These are phyloP conservation scores for Ananas comosus DNA, from an alignment of 176 grass and related monocot species.

Conservation along the genomic window DNA sequence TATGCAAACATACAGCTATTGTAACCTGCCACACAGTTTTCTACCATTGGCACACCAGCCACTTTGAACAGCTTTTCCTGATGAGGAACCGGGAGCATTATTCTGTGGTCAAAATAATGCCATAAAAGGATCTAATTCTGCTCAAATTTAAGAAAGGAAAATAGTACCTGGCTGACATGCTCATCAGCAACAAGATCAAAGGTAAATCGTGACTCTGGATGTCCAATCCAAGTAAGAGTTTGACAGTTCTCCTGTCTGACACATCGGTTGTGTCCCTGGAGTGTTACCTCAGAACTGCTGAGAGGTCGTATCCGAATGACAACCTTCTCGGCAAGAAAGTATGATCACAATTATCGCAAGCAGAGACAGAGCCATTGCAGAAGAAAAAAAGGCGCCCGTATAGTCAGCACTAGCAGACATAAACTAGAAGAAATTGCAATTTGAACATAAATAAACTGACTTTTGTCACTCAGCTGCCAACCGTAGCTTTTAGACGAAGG, in stretches of 20 bases:
- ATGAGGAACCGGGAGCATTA: constrained; percentile 11
- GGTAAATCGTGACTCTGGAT: constrained; percentile 91
- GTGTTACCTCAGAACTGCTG: constrained; percentile 62
- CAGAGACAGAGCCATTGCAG: not conserved
- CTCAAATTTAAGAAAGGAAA: not conserved
- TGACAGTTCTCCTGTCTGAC: constrained; percentile 73
- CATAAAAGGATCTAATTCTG: not conserved
- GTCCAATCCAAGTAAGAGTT: constrained; percentile 69
- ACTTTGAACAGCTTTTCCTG: constrained; percentile 90
- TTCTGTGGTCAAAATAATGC: not conserved
- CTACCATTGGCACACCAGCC: constrained; percentile 91
- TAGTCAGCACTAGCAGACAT: not conserved
- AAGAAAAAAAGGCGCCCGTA: not conserved
- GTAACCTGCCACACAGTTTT: constrained; percentile 86
- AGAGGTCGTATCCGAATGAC: constrained; percentile 79
- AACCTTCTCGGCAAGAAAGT: constrained; percentile 29
- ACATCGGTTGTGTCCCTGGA: constrained; percentile 62
- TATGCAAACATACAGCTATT: constrained; percentile 99
- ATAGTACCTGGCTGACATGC: constrained; percentile 69
- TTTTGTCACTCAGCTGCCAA: not conserved
- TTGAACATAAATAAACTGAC: not conserved
- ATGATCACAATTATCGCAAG: constrained; percentile 1
- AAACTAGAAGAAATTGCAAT: not conserved
- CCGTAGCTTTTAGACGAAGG: not conserved
- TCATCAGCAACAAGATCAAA: constrained; percentile 95